Evolutionary conservation across 2,329 filamentous ascomycete species (phyloP).

Genomic region (Atkinsonella hypoxylon): DNA sequence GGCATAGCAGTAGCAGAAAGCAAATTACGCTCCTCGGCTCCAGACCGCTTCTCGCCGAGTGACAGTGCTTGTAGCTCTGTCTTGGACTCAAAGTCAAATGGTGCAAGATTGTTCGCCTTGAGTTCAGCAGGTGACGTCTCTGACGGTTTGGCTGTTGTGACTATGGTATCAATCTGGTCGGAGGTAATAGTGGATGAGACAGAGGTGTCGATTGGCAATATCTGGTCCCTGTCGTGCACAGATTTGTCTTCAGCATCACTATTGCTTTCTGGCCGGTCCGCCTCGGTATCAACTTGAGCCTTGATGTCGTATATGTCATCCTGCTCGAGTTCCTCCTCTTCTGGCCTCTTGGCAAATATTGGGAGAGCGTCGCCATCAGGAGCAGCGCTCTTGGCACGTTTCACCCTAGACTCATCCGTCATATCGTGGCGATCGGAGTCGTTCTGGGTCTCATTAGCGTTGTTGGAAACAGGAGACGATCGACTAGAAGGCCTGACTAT

Average conservation of each 20-base stretch:
- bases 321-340: conserved; percentile 7
- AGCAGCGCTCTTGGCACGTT: conserved; percentile 56
- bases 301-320: conserved; percentile 7
- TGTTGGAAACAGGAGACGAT: conserved; percentile 25
- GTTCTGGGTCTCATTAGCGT: conserved; percentile 14
- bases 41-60: conserved; percentile 29
- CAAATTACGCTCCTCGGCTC: conserved; percentile 36
- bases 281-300: conserved; percentile 9
- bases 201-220: conserved; percentile 34
- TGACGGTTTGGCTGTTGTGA: conserved; percentile 39
- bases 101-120: conserved; percentile 32
- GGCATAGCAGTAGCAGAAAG: conserved; percentile 56
- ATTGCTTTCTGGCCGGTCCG: not conserved
- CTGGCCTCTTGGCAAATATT: conserved; percentile 52
- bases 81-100: conserved; percentile 47
- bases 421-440: conserved; percentile 41
- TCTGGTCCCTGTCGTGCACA: conserved; percentile 30
- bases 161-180: conserved; percentile 42
- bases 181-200: conserved; percentile 41
- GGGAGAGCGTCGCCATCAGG: conserved; percentile 63
- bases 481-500: conserved; percentile 56
- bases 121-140: conserved; percentile 39
- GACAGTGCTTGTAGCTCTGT: conserved; percentile 37
- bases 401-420: conserved; percentile 56
- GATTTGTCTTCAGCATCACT: conserved; percentile 16